Evolutionary conservation across 164 flowering plant species (phyloP), one percentile per base, ranked within the genome.

Genomic region (Nelumbo lutea): DNA sequence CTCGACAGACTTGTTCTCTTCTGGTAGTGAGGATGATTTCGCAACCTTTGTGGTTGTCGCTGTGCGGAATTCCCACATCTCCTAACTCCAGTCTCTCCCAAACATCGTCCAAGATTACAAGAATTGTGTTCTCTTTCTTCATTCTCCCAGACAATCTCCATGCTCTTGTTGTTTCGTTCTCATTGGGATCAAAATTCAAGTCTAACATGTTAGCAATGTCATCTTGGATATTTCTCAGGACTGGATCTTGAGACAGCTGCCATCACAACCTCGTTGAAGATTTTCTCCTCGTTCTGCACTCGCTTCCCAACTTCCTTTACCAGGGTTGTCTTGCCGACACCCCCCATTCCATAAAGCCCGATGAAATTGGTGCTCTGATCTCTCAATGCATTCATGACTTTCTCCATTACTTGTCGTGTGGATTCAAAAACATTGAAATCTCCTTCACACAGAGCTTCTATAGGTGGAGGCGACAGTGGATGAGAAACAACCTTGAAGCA

Each of bases 41-140:
- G 51, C 74, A 68, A 41, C 72, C 72, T 4, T 14, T 61, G 27
- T 41, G 27, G 6, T 44, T 59, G 2, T 48, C 27, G 2, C 10
- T 27, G 11, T 1, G 11, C 6, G 79, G 82, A 44, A 82, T 71
- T 39, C 84, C 79, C 3, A 75, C 27, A 4, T 71, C 42, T 1
- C 38, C 51, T 57, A 82, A 44, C 1, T 77, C 64, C 42, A 79
- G 43, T 51, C 10, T 50, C 9, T 60, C 61, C 84, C 84, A 81
- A 0, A 82, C 27, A 73, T 79, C 80, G 66, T 81, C 84, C 41
- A 82, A 57, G 42, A 82, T 73, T 42, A 82, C 13, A 5, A 82
- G 80, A 8, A 75, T 42, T 4, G 8, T 50, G 10, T 43, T 70
- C 40, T 40, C 56, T 27, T 70, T n/a, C 61, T 38, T 55, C 6